Evolutionary conservation across 2,329 filamentous ascomycete species (phyloP).

Genomic region (Anthostomella pinea): DNA sequence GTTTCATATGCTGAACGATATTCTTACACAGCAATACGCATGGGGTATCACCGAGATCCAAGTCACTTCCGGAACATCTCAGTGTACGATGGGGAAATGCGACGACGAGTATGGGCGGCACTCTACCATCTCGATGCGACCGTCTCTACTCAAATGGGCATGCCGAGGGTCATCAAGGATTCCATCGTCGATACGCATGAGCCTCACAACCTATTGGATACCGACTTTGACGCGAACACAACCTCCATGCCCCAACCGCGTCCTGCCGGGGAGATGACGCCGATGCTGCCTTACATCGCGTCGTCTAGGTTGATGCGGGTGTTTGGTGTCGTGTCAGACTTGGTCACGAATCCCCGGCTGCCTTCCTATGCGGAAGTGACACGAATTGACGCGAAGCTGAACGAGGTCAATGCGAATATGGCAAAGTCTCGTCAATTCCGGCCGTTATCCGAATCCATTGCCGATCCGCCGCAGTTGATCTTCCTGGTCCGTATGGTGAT

Average conservation of each 20-base stretch:
- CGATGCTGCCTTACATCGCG: conserved; percentile 22
- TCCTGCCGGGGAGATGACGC: conserved; percentile 29
- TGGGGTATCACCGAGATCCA: conserved; percentile 45
- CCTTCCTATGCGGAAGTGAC: conserved; percentile 23
- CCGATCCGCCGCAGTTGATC: conserved; percentile 47
- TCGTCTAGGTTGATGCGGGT: conserved; percentile 25
- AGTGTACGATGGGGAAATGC: conserved; percentile 43
- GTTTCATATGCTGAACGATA: no score
- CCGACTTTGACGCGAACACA: conserved; percentile 37
- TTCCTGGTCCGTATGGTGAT: no score
- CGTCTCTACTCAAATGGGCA: conserved; percentile 43
- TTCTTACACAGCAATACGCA: conserved; percentile 39
- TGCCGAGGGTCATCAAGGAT: conserved; percentile 42
- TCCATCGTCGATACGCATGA: conserved; percentile 39
- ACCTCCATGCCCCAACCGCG: conserved; percentile 35
- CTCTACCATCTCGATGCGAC: conserved; percentile 40
- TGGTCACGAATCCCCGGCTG: conserved; percentile 13
- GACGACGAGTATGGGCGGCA: conserved; percentile 41
- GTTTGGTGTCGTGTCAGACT: conserved; percentile 27
- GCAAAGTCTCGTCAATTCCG: conserved; percentile 18
- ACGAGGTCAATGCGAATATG: conserved; percentile 10
- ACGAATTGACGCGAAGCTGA: conserved; percentile 21
- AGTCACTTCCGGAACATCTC: conserved; percentile 39
- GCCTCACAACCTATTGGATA: conserved; percentile 43
- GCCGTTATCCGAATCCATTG: conserved; percentile 35